Conservation (phyloP, 2,329 filamentous ascomycete species). For the Zelopaecilomyces penicillatus region DNA sequence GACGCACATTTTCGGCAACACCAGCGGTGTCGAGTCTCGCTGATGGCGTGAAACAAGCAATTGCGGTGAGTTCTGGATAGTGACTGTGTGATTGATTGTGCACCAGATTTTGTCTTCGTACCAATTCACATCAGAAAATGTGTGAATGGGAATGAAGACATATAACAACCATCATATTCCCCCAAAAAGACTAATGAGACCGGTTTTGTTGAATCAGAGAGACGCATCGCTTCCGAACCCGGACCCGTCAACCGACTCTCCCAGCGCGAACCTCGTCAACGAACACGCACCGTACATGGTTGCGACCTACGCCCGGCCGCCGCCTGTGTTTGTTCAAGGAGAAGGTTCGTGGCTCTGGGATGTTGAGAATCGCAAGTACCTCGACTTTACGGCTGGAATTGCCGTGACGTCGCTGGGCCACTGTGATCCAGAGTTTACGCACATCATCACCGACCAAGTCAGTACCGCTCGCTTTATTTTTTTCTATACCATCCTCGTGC, state of each 20-base stretch:
- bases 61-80: slow-evolving; percentile 20
- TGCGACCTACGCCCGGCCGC: slow-evolving; percentile 83
- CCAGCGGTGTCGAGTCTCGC: slow-evolving; percentile 29
- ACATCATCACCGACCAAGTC: slow-evolving; percentile 71
- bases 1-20: slow-evolving; percentile 25
- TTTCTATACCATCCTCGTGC: not conserved
- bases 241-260: slow-evolving; percentile 65
- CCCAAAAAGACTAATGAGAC: no score
- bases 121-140: no score
- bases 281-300: slow-evolving; percentile 86
- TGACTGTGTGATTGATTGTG: not conserved
- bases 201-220: slow-evolving; percentile 10
- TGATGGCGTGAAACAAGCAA: slow-evolving; percentile 23
- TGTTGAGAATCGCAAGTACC: slow-evolving; percentile 76
- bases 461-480: slow-evolving; percentile 4
- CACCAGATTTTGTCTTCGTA: no score
- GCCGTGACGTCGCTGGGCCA: slow-evolving; percentile 92
- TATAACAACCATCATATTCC: no score
- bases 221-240: slow-evolving; percentile 48
- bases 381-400: slow-evolving; percentile 94
- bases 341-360: slow-evolving; percentile 86
- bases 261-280: slow-evolving; percentile 65
- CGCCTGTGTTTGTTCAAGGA: slow-evolving; percentile 82
- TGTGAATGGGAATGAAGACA: no score
- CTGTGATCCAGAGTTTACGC: slow-evolving; percentile 69